Evolutionary conservation across 2,329 filamentous ascomycete genomes (phyloP), one percentile per base, ranked within the genome.

Genomic region (Aspergillus bombycis): DNA sequence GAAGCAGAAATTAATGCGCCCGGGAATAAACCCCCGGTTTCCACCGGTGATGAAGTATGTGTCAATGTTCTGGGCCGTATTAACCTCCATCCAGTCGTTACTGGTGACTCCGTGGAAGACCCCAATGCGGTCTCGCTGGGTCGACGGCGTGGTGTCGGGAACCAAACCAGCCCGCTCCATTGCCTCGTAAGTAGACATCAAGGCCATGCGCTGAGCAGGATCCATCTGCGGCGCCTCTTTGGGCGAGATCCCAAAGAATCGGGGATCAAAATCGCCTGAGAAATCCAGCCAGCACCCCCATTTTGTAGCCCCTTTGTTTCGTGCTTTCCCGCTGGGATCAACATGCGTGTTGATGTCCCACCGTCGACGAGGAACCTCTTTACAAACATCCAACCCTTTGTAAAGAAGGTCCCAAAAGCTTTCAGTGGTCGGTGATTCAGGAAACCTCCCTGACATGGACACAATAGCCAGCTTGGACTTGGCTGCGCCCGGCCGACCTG

Each of bases 101-200:
- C 88, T 90, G 0, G 89, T 89, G 72, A 89, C 88, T 52, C 89
- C 90, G 69, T 91, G 91, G 73, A 90, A 92, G 0, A 88, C 89
- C 32, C 89, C 90, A 41, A 92, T 87, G 2, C 86, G 82, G 74
- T 87, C 79, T 14, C 83, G 77, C 70, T 85, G 84, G 5, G 88
- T 90, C 0, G 89, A 89, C 0, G 88, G 84, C 0, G 88, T 91
- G 53, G 88, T 82, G 77, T 91, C 90, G 0, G 89, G 87, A 23
- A 92, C 88, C 72, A 91, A 90, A 1, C 91, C 91, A 38, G 89
- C 88, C 87, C 91, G 91, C 75, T 94, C 91, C 48, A 94, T 81
- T 91, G 58, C 58, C 73, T 94, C 91, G 70, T 93, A 94, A 0
- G 90, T 90, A 1, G 90, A 93, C 12, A 89, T 85, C n/a, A 94